phyloP scores from a whole-genome alignment of 2,329 filamentous ascomycete genomes.

The Hymenoscyphus linearis region DNA sequence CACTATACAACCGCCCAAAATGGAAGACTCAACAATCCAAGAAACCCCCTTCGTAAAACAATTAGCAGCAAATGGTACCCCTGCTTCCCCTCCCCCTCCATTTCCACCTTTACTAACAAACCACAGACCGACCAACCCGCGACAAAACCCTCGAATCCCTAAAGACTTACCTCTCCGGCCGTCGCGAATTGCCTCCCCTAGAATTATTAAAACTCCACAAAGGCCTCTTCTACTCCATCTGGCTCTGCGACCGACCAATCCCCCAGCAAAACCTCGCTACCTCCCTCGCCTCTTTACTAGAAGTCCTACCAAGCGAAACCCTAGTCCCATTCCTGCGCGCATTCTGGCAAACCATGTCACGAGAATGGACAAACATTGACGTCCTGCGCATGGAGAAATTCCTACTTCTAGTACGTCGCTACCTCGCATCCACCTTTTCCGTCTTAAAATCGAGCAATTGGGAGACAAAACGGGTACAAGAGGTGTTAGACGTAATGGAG shows the following conservation, averaged over 20 bases:
- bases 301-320: constrained; percentile 46
- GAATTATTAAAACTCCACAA: constrained; percentile 91
- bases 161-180: constrained; percentile 64
- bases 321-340: constrained; percentile 48
- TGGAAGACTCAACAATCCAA: constrained; percentile 19
- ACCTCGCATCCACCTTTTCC: constrained; percentile 65
- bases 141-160: constrained; percentile 74
- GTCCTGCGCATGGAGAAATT: constrained; percentile 88
- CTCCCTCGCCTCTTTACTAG: constrained; percentile 68
- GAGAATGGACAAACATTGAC: constrained; percentile 67
- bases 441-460: constrained; percentile 35
- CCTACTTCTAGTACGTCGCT: constrained; percentile 73
- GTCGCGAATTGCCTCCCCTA: constrained; percentile 54
- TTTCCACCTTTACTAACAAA: constrained; percentile 1
- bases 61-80: constrained; percentile 33
- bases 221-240: constrained; percentile 86
- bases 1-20: too few species aligned
- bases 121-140: constrained; percentile 70
- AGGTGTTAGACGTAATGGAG: constrained; percentile 43
- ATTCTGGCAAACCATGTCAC: constrained; percentile 67
- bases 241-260: constrained; percentile 87
- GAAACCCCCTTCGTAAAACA: constrained; percentile 34
- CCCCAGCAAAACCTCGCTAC: constrained; percentile 78
- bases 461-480: constrained; percentile 35
- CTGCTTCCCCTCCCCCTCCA: background rate